Evolutionary conservation across 2,329 filamentous ascomycete species (phyloP), one percentile per base, ranked within the genome.

Genomic region (Fusarium burgessii): DNA sequence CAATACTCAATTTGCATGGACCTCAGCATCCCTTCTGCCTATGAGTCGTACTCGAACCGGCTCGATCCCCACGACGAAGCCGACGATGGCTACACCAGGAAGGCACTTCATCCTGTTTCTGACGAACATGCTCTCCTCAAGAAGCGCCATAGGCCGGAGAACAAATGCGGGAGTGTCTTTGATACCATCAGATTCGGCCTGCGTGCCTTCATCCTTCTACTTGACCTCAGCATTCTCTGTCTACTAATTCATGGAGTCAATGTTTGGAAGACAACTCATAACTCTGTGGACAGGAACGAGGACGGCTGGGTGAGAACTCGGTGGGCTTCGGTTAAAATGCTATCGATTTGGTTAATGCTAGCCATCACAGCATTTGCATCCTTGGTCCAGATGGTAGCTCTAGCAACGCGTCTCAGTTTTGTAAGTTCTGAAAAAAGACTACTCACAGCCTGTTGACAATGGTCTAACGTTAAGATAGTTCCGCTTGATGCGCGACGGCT

Each of bases 51-150:
- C 38, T 65, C 62, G 0, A 65, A 65, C 43, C 42, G 62, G 4
- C 62, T 65, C 10, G 60, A 65, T 15, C 62, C 60, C 27, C 51
- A 65, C 12, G 62, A 65, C 12, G 62, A 65, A 12, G 29, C 29
- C 4, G 50, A 65, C 11, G 23, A 35, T 7, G 18, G 46, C 13
- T 38, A 35, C 20, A 14, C 29, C 40, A 50, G 49, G 1, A 65
- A 65, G 14, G 7, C 25, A 8, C 9, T 33, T 0, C 25, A 32
- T 13, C 25, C 23, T 0, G 35, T 36, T 3, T 35, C 38, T 17
- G 62, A 65, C 5, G 20, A 63, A 4, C 50, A 40, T 15, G 2
- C 8, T 3, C 62, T 65, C 2, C 43, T 65, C 8, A 65, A 65
- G 32, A 43, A 58, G 27, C 51, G 51, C 14, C 32, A 23, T 6